phyloP scores from a whole-genome alignment of 2,329 filamentous ascomycete species.

The Dactylellina sp. region DNA sequence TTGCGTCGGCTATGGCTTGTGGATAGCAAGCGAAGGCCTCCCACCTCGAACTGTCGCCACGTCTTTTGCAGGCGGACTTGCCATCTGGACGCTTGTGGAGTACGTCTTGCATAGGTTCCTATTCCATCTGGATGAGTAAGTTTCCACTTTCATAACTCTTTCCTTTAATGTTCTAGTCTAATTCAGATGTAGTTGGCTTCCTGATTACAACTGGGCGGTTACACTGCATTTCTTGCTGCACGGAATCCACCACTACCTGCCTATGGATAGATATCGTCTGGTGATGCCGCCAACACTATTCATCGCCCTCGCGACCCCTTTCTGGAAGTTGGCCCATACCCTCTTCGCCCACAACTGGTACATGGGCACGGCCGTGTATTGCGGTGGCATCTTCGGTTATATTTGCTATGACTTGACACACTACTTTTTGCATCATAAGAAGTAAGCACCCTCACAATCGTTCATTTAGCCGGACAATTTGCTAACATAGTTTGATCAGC shows the following conservation, averaged over 20 bases:
- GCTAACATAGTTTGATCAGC: constrained; percentile 63
- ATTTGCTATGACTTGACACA: constrained; percentile 97
- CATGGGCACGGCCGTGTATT: constrained; percentile 80
- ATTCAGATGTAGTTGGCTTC: constrained; percentile 75
- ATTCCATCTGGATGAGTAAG: constrained; percentile 93
- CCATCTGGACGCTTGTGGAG: constrained; percentile 89
- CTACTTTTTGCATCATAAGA: constrained; percentile 97
- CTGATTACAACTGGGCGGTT: constrained; percentile 87
- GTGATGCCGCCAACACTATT: constrained; percentile 97
- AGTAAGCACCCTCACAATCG: constrained; percentile 68
- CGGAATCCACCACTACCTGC: constrained; percentile 96
- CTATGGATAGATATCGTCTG: constrained; percentile 95
- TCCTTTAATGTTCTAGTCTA: background rate
- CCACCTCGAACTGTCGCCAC: constrained; percentile 63
- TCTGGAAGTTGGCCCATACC: constrained; percentile 88
- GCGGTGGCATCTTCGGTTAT: constrained; percentile 93
- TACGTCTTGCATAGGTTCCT: constrained; percentile 89
- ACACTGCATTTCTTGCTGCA: constrained; percentile 93
- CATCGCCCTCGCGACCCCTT: constrained; percentile 82
- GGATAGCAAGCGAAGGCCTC: constrained; percentile 74
- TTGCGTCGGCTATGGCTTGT: constrained; percentile 78
- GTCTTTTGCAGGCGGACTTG: constrained; percentile 77
- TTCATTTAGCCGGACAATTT: too few species aligned
- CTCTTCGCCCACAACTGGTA: constrained; percentile 89
- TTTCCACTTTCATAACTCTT: constrained; percentile 56